Evolutionary conservation across 2,329 filamentous ascomycete genomes (phyloP).

Genomic region (Emmonsia crescens): DNA sequence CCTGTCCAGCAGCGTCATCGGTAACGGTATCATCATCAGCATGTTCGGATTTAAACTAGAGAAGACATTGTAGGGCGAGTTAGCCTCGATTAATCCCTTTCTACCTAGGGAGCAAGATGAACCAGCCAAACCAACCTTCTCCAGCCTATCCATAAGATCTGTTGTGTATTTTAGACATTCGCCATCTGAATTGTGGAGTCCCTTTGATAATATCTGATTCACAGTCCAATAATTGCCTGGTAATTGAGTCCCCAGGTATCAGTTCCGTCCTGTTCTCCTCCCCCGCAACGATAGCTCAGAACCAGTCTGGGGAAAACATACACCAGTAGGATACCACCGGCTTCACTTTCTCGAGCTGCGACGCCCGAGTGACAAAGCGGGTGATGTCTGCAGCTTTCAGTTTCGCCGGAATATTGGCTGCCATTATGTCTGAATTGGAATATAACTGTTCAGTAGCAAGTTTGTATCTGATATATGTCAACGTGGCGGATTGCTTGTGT

Average conservation of each 20-base stretch:
- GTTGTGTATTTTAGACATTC: slow-evolving; percentile 74
- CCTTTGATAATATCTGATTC: slow-evolving; percentile 74
- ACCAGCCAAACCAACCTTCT: slow-evolving; percentile 45
- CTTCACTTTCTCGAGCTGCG: slow-evolving; percentile 72
- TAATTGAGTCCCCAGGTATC: not conserved
- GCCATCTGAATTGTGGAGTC: slow-evolving; percentile 65
- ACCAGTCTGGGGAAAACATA: slow-evolving; percentile 39
- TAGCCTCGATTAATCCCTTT: not conserved
- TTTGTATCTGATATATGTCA: not conserved
- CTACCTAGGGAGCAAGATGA: not conserved
- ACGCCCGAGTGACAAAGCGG: slow-evolving; percentile 71
- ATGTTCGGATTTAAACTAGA: slow-evolving; percentile 59
- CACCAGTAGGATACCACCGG: slow-evolving; percentile 94
- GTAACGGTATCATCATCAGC: slow-evolving; percentile 69
- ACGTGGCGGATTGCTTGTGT: not conserved
- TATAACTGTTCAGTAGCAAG: slow-evolving; percentile 1
- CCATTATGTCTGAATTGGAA: slow-evolving; percentile 46
- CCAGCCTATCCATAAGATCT: slow-evolving; percentile 79
- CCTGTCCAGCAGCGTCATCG: slow-evolving; percentile 77
- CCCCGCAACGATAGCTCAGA: not conserved
- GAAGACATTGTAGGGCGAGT: not conserved
- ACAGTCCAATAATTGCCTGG: slow-evolving; percentile 84
- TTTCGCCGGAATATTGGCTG: slow-evolving; percentile 56
- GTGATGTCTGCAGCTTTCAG: slow-evolving; percentile 73
- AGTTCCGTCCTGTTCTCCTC: not conserved